Conservation (phyloP, 106 monocot species). For the Platanthera guangdongensis region DNA sequence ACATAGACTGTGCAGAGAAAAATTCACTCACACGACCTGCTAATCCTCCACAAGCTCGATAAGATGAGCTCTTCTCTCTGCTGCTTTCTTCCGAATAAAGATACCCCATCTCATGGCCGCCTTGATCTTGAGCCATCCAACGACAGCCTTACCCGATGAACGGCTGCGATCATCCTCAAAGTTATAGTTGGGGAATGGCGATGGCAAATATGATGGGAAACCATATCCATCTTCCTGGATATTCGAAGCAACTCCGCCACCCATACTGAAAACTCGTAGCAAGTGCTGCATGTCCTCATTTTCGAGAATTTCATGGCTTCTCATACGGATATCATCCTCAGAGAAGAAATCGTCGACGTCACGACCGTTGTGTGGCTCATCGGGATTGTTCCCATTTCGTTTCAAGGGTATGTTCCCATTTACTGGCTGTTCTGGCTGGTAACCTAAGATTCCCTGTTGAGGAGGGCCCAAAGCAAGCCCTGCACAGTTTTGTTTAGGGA, state of each 20-base stretch:
- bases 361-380: slow-evolving; percentile 25
- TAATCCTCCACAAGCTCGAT: slow-evolving; percentile 65
- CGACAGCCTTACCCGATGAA: slow-evolving; percentile 78
- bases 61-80: slow-evolving; percentile 81
- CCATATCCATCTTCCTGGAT: slow-evolving; percentile 51
- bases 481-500: slow-evolving; percentile 25
- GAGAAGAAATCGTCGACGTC: slow-evolving; percentile 33
- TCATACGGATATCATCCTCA: slow-evolving; percentile 76
- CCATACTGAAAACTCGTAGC: slow-evolving; percentile 65
- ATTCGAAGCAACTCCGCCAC: slow-evolving; percentile 42
- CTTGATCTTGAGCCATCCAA: slow-evolving; percentile 98
- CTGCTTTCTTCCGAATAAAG: slow-evolving; percentile 90
- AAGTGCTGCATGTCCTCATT: slow-evolving; percentile 86
- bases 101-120: slow-evolving; percentile 99
- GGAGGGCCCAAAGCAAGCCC: slow-evolving; percentile 32
- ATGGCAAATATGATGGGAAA: slow-evolving; percentile 45
- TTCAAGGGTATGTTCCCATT: slow-evolving; percentile 12
- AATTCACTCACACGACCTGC: neutral
- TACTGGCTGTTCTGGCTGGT: slow-evolving; percentile 24
- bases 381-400: slow-evolving; percentile 14
- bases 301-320: slow-evolving; percentile 77
- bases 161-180: slow-evolving; percentile 62
- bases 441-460: slow-evolving; percentile 19
- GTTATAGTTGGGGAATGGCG: slow-evolving; percentile 46
- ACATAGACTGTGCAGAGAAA: neutral